phyloP scores from a whole-genome alignment of 345 rosid genomes.

The Lumnitzera racemosa region DNA sequence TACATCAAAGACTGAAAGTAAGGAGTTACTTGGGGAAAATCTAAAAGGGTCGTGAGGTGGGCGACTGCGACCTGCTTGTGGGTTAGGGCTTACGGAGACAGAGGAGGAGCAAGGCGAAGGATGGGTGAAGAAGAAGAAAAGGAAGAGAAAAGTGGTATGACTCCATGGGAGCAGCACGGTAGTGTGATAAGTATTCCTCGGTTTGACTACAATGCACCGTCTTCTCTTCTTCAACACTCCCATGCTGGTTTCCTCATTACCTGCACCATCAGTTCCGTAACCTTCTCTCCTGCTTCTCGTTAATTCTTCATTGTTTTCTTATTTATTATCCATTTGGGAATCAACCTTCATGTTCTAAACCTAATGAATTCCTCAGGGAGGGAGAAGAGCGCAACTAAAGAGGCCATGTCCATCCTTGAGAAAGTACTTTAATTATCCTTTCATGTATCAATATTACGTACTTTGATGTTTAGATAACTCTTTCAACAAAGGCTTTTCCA shows the following conservation, averaged over 20 bases:
- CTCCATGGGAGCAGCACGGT: conserved; percentile 87
- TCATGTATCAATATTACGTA: too few relatives aligned
- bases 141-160: conserved; percentile 21
- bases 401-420: conserved; percentile 68
- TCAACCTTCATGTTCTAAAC: neutral
- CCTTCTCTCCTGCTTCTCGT: neutral
- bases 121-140: conserved; percentile 5
- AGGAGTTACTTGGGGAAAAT: too few relatives aligned
- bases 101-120: conserved; percentile 1
- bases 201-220: conserved; percentile 83
- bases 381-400: conserved; percentile 93
- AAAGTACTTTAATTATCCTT: conserved; percentile 30
- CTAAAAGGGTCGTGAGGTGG: too few relatives aligned
- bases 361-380: conserved; percentile 40
- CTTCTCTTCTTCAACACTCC: conserved; percentile 61
- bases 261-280: conserved; percentile 56
- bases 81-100: too few relatives aligned
- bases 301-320: neutral
- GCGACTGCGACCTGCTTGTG: too few relatives aligned
- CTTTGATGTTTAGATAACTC: too few relatives aligned
- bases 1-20: too few relatives aligned
- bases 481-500: too few relatives aligned
- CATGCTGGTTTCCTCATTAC: conserved; percentile 85
- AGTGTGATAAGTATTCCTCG: conserved; percentile 79
- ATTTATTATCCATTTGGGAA: neutral